These are phyloP conservation scores for Hygrophila difformis DNA, from an alignment of 257 asterid genomes.

Conservation along the genomic window DNA sequence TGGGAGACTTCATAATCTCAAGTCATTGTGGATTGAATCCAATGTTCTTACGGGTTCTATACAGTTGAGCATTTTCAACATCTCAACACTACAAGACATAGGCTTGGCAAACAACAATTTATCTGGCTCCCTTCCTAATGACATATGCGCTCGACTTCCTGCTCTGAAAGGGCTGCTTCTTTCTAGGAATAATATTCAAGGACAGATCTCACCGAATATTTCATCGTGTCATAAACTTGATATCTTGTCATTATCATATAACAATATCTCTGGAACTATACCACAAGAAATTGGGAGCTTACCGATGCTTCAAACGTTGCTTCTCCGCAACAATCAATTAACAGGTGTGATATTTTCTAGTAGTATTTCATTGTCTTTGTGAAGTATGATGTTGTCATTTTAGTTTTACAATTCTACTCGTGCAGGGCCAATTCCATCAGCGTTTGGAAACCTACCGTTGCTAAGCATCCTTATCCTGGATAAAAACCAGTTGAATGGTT, in stretches of 20 bases:
- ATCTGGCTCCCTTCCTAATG: background rate
- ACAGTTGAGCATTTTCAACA: constrained; percentile 2
- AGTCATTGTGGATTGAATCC: background rate
- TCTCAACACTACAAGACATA: background rate
- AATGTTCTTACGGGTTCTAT: background rate
- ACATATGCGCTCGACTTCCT: background rate
- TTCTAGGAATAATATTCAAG: background rate
- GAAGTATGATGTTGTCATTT: too few relatives aligned
- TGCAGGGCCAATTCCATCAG: too few relatives aligned
- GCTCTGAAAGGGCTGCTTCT: background rate
- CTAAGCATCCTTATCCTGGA: too few relatives aligned
- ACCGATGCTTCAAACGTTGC: background rate
- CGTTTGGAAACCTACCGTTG: too few relatives aligned
- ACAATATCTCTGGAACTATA: background rate
- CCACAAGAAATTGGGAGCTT: too few relatives aligned
- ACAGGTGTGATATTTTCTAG: too few relatives aligned
- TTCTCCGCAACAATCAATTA: background rate
- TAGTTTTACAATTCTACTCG: too few relatives aligned
- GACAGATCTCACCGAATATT: background rate
- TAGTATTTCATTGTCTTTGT: too few relatives aligned
- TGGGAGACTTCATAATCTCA: background rate
- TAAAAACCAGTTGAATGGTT: too few relatives aligned
- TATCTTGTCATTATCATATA: background rate
- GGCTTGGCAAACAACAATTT: background rate
- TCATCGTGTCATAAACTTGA: background rate